Conservation (phyloP, 169 alveolate species). For the Cryptosporidium sp. region DNA sequence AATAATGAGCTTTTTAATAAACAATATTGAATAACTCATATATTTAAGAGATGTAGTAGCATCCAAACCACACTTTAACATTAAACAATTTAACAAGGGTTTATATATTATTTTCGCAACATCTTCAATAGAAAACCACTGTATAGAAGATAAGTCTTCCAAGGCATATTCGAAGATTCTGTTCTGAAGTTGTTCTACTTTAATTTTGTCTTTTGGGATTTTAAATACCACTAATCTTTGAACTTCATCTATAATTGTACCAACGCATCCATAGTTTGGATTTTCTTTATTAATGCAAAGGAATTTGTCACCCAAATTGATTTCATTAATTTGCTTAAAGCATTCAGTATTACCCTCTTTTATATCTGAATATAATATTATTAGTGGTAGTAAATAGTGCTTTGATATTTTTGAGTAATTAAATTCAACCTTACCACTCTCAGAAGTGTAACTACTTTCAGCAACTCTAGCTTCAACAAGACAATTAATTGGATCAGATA, state of each 20-base stretch:
- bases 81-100: slow-evolving; percentile 22
- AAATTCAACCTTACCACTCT: slow-evolving; percentile 11
- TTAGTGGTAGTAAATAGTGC: slow-evolving; percentile 25
- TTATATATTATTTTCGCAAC: slow-evolving; percentile 15
- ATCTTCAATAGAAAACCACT: slow-evolving; percentile 54
- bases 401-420: slow-evolving; percentile 23
- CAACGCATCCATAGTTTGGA: slow-evolving; percentile 10
- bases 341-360: background rate
- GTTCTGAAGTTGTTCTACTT: slow-evolving; percentile 2
- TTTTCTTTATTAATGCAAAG: slow-evolving; percentile 12
- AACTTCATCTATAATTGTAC: background rate
- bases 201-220: background rate
- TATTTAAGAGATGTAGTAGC: slow-evolving; percentile 7
- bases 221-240: background rate
- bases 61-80: slow-evolving; percentile 5
- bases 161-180: slow-evolving; percentile 44
- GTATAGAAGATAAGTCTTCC: slow-evolving; percentile 26
- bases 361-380: background rate
- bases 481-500: slow-evolving; percentile 39
- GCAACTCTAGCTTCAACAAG: slow-evolving; percentile 30
- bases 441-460: slow-evolving; percentile 5
- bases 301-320: slow-evolving; percentile 8
- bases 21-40: slow-evolving; percentile 5
- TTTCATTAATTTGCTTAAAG: background rate
- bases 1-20: slow-evolving; percentile 7